phyloP scores from a whole-genome alignment of 768 basidiomycete genomes.

The Leccinum boreale region DNA sequence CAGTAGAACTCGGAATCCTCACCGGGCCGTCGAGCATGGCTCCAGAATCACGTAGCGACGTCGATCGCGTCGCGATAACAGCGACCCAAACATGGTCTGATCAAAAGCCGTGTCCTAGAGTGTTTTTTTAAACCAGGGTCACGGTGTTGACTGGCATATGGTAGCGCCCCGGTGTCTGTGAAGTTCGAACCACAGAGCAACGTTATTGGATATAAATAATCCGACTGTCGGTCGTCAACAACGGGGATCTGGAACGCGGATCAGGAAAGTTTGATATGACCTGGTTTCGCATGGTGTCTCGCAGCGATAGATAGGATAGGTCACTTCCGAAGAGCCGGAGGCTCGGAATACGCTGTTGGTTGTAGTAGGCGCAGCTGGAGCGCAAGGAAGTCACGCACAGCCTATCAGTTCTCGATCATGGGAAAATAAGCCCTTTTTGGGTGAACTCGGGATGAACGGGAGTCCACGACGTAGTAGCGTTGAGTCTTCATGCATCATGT shows the following conservation, averaged over 20 bases:
- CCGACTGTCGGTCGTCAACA: background rate
- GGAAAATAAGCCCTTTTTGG: background rate
- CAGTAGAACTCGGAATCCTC: background rate
- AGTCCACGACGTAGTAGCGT: background rate
- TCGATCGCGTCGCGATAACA: background rate
- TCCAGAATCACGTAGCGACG: background rate
- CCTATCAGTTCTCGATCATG: background rate
- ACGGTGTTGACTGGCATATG: background rate
- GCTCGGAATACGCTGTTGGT: background rate
- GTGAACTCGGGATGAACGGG: conserved; percentile 3
- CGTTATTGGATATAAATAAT: background rate
- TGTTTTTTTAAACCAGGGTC: background rate
- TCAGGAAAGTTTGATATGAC: background rate
- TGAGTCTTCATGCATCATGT: too few species aligned
- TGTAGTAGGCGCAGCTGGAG: background rate
- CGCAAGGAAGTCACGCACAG: too few species aligned
- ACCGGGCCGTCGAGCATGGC: background rate
- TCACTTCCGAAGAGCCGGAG: background rate
- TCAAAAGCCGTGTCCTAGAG: background rate
- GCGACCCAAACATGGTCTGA: background rate
- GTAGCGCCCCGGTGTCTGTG: background rate
- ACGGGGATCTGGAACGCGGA: background rate
- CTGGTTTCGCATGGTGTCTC: background rate
- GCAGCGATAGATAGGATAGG: background rate
- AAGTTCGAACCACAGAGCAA: conserved; percentile 1